Evolutionary conservation across 1,284 basidiomycete species (phyloP), one percentile per base, ranked within the genome.

Genomic region (Microbotryomycetes sp.): DNA sequence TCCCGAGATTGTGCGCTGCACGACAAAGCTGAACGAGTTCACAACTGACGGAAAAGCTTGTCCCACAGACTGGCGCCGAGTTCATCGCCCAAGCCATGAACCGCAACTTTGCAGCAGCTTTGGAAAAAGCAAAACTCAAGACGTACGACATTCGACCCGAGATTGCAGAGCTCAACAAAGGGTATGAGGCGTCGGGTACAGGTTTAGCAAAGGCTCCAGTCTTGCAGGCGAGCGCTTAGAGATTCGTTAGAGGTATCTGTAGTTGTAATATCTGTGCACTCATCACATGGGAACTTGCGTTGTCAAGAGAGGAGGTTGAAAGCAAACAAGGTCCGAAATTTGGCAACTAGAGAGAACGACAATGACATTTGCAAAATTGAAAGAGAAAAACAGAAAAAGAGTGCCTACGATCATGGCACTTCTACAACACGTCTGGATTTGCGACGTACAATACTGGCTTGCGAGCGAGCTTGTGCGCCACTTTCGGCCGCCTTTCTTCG

Each of bases 41-140:
- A n/a, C n/a, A n/a, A n/a, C n/a, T n/a, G n/a, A n/a, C n/a, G n/a
- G n/a, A n/a, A n/a, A n/a, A n/a, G n/a, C n/a, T n/a, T n/a, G n/a
- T n/a, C n/a, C n/a, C 21, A 5, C 49, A 59, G 56, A 63, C 50
- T 4, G 60, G 50, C 11, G 53, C 51, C 26, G 61, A 62, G 29
- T 64, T 65, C 46, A 68, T 72, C 52, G 62, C 62, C 4, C 71
- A 72, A 56, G 71, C 71, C 4, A 59, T 72, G 64, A 59, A 62
- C 47, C 52, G 62, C 41, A 67, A 64, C 54, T 64, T 59, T 55
- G 52, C 58, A 7, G 65, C 65, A 1, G 59, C 59, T 13, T 45
- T 64, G n/a, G 26, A 28, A 6, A 35, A 45, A 5, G 54, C 54
- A 18, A 59, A 64, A 23, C 48, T 61, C 15, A 26, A 61, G 49